A percentile compares a stretch with the other conserved stretches of the same genome.
Conservation (phyloP, 1,284 basidiomycete species). For the Austroboletus niveus region DNA sequence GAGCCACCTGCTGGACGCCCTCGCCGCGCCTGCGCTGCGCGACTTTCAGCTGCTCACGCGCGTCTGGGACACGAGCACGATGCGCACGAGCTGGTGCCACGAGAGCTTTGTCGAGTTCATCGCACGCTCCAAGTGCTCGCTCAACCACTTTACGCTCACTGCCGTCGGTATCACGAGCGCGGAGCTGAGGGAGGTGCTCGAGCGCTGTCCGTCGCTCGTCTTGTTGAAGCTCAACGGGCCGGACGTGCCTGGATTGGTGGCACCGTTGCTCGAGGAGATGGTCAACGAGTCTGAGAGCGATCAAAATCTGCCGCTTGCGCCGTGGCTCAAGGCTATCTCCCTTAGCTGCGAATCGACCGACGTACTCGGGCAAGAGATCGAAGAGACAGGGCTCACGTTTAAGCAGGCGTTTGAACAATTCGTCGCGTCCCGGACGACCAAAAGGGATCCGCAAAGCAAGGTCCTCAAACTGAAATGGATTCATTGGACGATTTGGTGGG, state of each 20-base stretch:
- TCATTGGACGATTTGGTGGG: slow-evolving; percentile 32
- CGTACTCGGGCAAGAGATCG: slow-evolving; percentile 19
- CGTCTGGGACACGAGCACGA: slow-evolving; percentile 29
- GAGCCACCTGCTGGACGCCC: slow-evolving; percentile 25
- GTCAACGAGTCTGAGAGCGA: slow-evolving; percentile 14
- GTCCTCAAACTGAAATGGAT: slow-evolving; percentile 30
- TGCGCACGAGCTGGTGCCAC: slow-evolving; percentile 28
- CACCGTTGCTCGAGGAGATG: slow-evolving; percentile 27
- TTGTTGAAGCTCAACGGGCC: slow-evolving; percentile 28
- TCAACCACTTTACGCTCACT: slow-evolving; percentile 31
- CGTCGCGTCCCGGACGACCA: slow-evolving; percentile 25
- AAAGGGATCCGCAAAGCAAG: slow-evolving; percentile 21
- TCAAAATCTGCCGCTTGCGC: slow-evolving; percentile 20
- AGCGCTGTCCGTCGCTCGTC: slow-evolving; percentile 29
- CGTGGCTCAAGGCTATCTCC: slow-evolving; percentile 29
- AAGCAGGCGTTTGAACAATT: slow-evolving; percentile 26
- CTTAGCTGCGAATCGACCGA: slow-evolving; percentile 30
- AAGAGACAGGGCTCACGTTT: slow-evolving; percentile 26
- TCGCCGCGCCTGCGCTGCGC: slow-evolving; percentile 20
- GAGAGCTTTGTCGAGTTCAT: slow-evolving; percentile 26
- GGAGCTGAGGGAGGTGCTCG: slow-evolving; percentile 25
- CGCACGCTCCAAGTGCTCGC: slow-evolving; percentile 26
- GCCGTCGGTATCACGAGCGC: slow-evolving; percentile 22
- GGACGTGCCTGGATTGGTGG: slow-evolving; percentile 22
- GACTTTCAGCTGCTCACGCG: slow-evolving; percentile 33